phyloP scores from a whole-genome alignment of 768 basidiomycete species.

The Xerocomus brunneocitrinus region DNA sequence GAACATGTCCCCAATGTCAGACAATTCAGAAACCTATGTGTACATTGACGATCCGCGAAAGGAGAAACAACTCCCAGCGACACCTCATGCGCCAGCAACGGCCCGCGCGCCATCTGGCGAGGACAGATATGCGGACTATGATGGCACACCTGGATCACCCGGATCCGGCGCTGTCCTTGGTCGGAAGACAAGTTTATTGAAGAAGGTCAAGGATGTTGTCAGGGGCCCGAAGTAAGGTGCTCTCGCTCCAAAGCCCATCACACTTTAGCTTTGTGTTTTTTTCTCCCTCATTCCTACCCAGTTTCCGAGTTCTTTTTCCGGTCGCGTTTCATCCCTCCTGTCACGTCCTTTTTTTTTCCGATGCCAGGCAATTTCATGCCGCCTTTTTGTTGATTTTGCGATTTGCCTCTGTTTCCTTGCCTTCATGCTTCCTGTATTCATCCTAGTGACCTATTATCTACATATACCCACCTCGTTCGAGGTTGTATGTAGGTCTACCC shows the following conservation, averaged over 20 bases:
- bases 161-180: constrained; percentile 45
- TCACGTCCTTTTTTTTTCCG: background rate
- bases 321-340: background rate
- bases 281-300: constrained; percentile 4
- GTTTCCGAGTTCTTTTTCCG: constrained; percentile 6
- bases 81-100: constrained; percentile 32
- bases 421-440: constrained; percentile 31
- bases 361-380: constrained; percentile 3
- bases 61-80: constrained; percentile 53
- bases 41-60: constrained; percentile 50
- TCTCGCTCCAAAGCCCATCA: constrained; percentile 2
- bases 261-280: constrained; percentile 4
- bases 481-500: constrained; percentile 33
- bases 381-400: constrained; percentile 6
- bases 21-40: constrained; percentile 54
- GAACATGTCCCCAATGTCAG: constrained; percentile 27
- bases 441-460: constrained; percentile 29
- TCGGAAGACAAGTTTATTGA: constrained; percentile 73
- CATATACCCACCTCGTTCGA: constrained; percentile 28
- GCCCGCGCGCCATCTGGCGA: constrained; percentile 26
- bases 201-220: constrained; percentile 73
- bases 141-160: constrained; percentile 35
- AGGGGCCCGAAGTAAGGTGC: constrained; percentile 45
- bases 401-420: constrained; percentile 2
- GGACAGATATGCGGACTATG: constrained; percentile 47